These are phyloP conservation scores for Pseudogymnoascus sp. DNA, from an alignment of 2,329 filamentous ascomycete species.

Conservation along the genomic window DNA sequence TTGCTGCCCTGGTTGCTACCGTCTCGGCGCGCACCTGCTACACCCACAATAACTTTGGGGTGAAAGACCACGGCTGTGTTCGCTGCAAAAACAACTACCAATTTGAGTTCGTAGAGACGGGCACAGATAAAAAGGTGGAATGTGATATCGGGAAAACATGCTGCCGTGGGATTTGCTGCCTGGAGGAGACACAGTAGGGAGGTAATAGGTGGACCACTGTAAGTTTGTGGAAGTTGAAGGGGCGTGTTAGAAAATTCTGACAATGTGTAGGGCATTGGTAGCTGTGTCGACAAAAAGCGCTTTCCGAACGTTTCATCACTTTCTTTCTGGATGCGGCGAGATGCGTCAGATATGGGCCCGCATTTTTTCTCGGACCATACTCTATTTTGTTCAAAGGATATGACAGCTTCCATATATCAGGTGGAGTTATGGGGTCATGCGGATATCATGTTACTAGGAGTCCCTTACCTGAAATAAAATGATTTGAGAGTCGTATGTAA, in stretches of 20 bases:
- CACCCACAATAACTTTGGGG: neutral
- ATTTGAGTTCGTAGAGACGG: neutral
- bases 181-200: neutral
- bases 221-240: neutral
- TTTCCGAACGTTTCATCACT: neutral
- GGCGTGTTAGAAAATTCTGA: neutral
- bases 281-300: neutral
- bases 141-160: neutral
- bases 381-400: neutral
- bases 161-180: neutral
- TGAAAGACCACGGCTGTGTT: neutral
- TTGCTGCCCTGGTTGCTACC: neutral
- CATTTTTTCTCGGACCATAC: neutral
- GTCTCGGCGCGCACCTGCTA: neutral
- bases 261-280: neutral
- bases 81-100: neutral
- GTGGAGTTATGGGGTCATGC: neutral
- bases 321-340: neutral
- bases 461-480: neutral
- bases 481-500: neutral
- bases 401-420: neutral
- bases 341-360: neutral
- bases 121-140: neutral
- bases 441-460: neutral
- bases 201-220: neutral